Evolutionary conservation across 768 basidiomycete genomes (phyloP).

Genomic region (Termitomyces sp.): DNA sequence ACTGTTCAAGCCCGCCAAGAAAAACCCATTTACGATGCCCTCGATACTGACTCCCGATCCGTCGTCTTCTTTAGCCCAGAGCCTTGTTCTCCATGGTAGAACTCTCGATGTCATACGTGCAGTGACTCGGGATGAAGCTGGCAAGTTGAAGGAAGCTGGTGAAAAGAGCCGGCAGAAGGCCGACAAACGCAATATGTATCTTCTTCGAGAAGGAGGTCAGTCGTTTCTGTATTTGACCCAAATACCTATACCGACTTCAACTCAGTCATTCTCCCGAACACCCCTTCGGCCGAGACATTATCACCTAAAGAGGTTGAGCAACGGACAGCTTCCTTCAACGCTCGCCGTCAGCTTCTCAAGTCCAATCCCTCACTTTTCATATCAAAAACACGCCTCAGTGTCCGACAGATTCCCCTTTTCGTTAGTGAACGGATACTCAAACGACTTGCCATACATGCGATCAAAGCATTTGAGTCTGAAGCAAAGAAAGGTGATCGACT

Average conservation of each 20-base stretch:
- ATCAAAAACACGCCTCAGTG: constrained; percentile 88
- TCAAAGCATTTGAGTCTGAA: constrained; percentile 75
- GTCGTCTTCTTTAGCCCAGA: constrained; percentile 74
- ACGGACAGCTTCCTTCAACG: constrained; percentile 79
- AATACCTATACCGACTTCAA: neutral
- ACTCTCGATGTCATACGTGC: constrained; percentile 89
- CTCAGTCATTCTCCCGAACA: constrained; percentile 85
- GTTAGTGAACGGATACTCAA: constrained; percentile 88
- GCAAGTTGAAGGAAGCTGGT: constrained; percentile 82
- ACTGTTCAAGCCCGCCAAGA: constrained; percentile 40
- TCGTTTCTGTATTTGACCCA: constrained; percentile 5
- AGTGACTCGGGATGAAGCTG: constrained; percentile 85
- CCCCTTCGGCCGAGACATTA: constrained; percentile 70
- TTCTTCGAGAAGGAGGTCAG: constrained; percentile 93
- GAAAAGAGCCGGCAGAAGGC: constrained; percentile 82
- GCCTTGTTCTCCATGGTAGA: constrained; percentile 85
- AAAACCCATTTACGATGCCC: constrained; percentile 82
- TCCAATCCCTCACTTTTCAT: constrained; percentile 93
- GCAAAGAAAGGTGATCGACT: constrained; percentile 56
- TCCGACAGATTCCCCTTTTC: constrained; percentile 89
- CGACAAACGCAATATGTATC: constrained; percentile 94
- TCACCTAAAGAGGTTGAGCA: constrained; percentile 77
- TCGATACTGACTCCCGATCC: constrained; percentile 95
- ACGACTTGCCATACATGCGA: constrained; percentile 77
- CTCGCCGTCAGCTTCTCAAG: constrained; percentile 76